Evolutionary conservation across 1,284 basidiomycete genomes (phyloP).

Genomic region (Leccinum insigne): DNA sequence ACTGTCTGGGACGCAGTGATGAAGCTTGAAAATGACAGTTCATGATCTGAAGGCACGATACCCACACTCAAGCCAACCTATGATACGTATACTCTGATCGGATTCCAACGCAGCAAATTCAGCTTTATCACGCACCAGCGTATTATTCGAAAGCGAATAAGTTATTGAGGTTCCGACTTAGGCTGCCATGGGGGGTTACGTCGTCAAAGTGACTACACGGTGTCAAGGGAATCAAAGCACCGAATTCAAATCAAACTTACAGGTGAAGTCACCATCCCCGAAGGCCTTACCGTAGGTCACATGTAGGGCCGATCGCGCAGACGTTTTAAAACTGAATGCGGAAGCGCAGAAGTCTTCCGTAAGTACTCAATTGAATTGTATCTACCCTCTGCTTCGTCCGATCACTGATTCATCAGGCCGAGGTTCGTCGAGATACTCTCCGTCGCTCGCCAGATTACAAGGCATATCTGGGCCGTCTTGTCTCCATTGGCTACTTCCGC

Average conservation of each 20-base stretch:
- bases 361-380: slow-evolving; percentile 20
- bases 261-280: neutral
- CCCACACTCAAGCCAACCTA: no score
- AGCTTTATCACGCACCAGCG: neutral
- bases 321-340: slow-evolving; percentile 35
- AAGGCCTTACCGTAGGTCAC: neutral
- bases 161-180: neutral
- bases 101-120: neutral
- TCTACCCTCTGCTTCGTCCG: neutral
- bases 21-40: no score
- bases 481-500: slow-evolving; percentile 71
- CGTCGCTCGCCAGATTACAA: slow-evolving; percentile 62
- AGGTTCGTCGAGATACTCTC: slow-evolving; percentile 67
- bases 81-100: no score
- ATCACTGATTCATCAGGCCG: slow-evolving; percentile 39
- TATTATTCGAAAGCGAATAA: neutral
- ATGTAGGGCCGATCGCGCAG: slow-evolving; percentile 30
- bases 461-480: slow-evolving; percentile 67
- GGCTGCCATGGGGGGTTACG: neutral
- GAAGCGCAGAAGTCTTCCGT: slow-evolving; percentile 51
- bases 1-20: no score
- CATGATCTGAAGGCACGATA: no score
- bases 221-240: neutral
- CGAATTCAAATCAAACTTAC: neutral
- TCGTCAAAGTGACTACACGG: neutral